A percentile compares a stretch with the other conserved stretches of the same genome.
Conservation (phyloP, 371 early-diverging fungal species). For the Mortierella sp. region DNA sequence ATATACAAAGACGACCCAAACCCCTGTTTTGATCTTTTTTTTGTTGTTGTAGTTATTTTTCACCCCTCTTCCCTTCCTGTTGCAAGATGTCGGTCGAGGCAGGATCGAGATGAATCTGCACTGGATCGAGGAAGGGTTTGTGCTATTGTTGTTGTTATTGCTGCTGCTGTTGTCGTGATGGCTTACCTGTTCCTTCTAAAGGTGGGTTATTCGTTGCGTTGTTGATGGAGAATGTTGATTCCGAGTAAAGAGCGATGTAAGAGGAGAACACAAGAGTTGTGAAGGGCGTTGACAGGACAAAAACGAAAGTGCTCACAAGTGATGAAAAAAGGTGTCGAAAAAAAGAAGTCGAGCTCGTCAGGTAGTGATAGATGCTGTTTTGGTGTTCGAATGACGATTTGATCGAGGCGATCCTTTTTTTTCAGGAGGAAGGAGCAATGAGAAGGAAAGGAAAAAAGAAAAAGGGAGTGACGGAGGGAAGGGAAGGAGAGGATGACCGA, state of each 20-base stretch:
- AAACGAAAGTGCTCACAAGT: background rate
- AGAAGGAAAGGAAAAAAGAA: background rate
- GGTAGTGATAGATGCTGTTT: background rate
- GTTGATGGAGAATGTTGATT: background rate
- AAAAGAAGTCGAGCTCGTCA: background rate
- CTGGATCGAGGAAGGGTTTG: background rate
- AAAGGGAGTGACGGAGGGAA: slow-evolving; percentile 1
- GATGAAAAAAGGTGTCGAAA: background rate
- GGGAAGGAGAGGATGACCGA: background rate
- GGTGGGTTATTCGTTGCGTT: background rate
- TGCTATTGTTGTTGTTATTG: background rate
- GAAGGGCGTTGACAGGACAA: background rate
- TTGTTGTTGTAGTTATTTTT: background rate
- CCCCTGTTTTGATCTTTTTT: background rate
- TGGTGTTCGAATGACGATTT: background rate
- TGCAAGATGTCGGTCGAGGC: background rate
- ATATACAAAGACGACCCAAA: background rate
- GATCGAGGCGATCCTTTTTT: slow-evolving; percentile 2
- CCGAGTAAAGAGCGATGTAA: background rate
- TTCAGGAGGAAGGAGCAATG: slow-evolving; percentile 5
- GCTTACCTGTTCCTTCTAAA: background rate
- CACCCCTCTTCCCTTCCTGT: background rate
- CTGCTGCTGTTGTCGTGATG: background rate
- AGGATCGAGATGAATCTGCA: slow-evolving; percentile 1
- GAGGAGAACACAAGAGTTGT: background rate